A percentile compares a stretch with the other conserved stretches of the same genome.
Evolutionary conservation across 2,329 filamentous ascomycete genomes (phyloP).

Genomic region (Blastomyces silverae): DNA sequence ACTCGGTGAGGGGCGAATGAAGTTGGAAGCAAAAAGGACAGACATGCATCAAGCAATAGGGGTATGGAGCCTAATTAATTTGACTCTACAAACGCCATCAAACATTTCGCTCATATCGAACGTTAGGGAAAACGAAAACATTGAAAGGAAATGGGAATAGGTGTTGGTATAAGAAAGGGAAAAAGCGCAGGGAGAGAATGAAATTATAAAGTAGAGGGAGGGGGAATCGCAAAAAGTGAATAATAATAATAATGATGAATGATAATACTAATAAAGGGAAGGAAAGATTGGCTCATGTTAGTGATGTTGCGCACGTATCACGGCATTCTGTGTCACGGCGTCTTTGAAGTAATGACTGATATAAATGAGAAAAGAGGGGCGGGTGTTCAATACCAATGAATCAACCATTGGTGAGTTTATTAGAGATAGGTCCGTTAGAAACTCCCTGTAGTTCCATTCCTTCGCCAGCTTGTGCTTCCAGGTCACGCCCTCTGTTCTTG

Average conservation of each 20-base stretch:
- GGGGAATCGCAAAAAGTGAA: conserved; percentile 3
- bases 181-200: background rate
- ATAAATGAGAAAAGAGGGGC: conserved; percentile 2
- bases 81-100: conserved; percentile 7
- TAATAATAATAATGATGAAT: background rate
- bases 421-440: conserved; percentile 9
- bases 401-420: conserved; percentile 10
- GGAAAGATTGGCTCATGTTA: background rate
- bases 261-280: background rate
- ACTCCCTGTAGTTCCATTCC: conserved; percentile 68
- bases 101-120: conserved; percentile 14
- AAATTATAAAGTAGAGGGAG: background rate
- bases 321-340: background rate
- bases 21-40: background rate
- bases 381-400: conserved; percentile 5
- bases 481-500: conserved; percentile 45
- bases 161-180: background rate
- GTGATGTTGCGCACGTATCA: background rate
- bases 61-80: conserved; percentile 1
- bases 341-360: background rate
- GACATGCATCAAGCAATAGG: conserved; percentile 2
- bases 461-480: conserved; percentile 46
- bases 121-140: background rate
- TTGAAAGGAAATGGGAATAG: background rate
- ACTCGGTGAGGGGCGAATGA: background rate